Conservation (phyloP, 495 filamentous ascomycete genomes). For the Neurospora sp. region DNA sequence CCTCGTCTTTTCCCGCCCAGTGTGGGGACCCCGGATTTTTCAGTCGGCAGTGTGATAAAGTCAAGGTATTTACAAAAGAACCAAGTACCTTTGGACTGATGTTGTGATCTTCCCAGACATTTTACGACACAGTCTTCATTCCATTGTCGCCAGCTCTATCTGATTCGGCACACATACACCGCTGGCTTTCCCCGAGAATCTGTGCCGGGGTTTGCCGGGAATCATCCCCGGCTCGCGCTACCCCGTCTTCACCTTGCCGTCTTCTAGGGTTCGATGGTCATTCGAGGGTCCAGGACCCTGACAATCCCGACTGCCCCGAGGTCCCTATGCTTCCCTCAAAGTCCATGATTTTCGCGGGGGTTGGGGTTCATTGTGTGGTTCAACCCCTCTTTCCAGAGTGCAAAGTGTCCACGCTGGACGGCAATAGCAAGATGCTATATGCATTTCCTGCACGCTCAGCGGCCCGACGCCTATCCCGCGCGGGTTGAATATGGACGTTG, state of each 20-base stretch:
- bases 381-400: neutral
- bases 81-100: neutral
- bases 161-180: neutral
- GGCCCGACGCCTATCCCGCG: neutral
- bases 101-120: neutral
- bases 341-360: neutral
- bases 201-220: neutral
- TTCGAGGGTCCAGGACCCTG: neutral
- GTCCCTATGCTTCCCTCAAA: neutral
- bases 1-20: neutral
- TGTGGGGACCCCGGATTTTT: neutral
- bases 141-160: neutral
- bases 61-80: neutral
- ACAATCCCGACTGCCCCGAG: neutral
- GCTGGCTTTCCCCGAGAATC: neutral
- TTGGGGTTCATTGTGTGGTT: neutral
- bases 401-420: neutral
- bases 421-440: neutral
- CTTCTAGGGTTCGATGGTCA: neutral
- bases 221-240: neutral
- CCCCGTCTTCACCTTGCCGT: neutral
- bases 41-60: neutral
- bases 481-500: neutral
- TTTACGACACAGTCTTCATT: neutral
- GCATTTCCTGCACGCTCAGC: neutral